Percentiles rank a stretch among this genome's conserved stretches.
phyloP scores from a whole-genome alignment of 148 eudicot species.

The Vaccinium myrtillus region DNA sequence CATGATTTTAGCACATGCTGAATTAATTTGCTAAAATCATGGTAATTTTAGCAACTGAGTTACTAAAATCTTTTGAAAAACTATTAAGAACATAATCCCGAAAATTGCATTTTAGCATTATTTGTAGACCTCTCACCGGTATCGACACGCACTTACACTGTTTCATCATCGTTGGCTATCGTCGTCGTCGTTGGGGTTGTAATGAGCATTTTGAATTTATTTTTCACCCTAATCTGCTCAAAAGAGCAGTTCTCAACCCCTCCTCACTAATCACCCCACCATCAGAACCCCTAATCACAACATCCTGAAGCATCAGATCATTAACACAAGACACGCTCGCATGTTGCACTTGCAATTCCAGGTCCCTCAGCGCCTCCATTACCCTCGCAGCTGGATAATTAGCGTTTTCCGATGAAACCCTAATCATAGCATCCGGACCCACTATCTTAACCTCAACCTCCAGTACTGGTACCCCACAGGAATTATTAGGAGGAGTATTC shows the following conservation, averaged over 20 bases:
- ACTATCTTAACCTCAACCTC: slow-evolving; percentile 61
- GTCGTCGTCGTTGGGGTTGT: too few relatives aligned
- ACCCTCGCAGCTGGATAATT: slow-evolving; percentile 58
- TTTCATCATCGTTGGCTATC: too few relatives aligned
- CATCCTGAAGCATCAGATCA: slow-evolving; percentile 73
- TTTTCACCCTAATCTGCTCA: slow-evolving; percentile 24
- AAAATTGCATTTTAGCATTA: too few relatives aligned
- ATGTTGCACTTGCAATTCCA: slow-evolving; percentile 59
- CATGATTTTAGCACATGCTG: too few relatives aligned
- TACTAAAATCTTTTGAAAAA: too few relatives aligned
- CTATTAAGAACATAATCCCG: too few relatives aligned
- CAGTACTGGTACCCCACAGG: background rate
- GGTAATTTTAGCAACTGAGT: too few relatives aligned
- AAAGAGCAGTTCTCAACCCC: slow-evolving; percentile 40
- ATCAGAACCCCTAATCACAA: slow-evolving; percentile 48
- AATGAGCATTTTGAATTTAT: too few relatives aligned
- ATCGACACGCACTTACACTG: too few relatives aligned
- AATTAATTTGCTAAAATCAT: too few relatives aligned
- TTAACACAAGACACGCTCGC: slow-evolving; percentile 66
- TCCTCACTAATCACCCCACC: slow-evolving; percentile 32
- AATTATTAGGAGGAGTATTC: background rate
- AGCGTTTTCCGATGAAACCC: slow-evolving; percentile 59
- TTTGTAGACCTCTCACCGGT: too few relatives aligned
- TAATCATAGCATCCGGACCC: slow-evolving; percentile 62
- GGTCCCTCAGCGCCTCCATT: slow-evolving; percentile 62